Evolutionary conservation across 2,329 filamentous ascomycete genomes (phyloP), one percentile per base, ranked within the genome.

Genomic region (Lanzia echinophila): DNA sequence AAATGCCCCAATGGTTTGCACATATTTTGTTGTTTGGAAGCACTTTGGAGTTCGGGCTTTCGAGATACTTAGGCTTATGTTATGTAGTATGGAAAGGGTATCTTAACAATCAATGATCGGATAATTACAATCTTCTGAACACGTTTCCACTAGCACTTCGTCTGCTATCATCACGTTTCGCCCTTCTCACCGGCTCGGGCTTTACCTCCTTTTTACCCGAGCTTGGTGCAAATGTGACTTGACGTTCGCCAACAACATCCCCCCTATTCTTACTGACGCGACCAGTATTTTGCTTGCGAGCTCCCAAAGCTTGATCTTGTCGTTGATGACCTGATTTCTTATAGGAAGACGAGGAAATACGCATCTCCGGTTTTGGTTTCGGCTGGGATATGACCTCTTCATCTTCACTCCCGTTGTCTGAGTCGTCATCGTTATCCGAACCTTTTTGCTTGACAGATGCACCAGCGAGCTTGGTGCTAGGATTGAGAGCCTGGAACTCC

Each of bases 401-500:
- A 39, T 72, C 72, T 47, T 75, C 74, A 13, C 74, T 73, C 36
- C 70, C 72, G 50, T 75, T 74, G 32, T 66, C 68, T 15, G 75
- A 61, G 20, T 69, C 71, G 45, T 61, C 62, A 20, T 59, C 67
- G 65, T 62, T 68, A 64, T 56, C 62, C 56, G 48, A 72, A 61
- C 56, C 63, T 71, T 79, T 65, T 48, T 67, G 62, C 39, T 63
- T 58, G 39, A 66, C 62, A n/a, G 68, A 68, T 24, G 43, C 50
- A 42, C 36, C 44, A 4, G 34, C 10, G 44, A 70, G 65, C 54
- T 60, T 80, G 7, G 89, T 94, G 70, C 89, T 95, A 4, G 94
- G 90, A 68, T 99, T 99, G 71, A 95, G 83, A 44, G 86, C 79
- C 56, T 84, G 82, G 75, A 95, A 99, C 69, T 97, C 92, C 64